phyloP scores from a whole-genome alignment of 441 rosid species.

The Capsella rubella region DNA sequence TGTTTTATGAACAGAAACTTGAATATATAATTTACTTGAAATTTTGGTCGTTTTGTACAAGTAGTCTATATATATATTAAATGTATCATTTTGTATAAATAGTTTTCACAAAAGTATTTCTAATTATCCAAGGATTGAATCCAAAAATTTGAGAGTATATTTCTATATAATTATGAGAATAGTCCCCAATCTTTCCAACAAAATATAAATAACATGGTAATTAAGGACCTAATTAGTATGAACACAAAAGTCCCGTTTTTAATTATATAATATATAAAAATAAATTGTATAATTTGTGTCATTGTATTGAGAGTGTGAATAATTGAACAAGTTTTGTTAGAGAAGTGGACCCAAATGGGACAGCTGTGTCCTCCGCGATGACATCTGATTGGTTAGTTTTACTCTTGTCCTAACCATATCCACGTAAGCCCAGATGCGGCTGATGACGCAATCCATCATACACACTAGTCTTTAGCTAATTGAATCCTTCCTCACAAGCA shows the following conservation, averaged over 20 bases:
- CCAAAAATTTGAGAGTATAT: background rate
- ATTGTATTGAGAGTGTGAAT: constrained; percentile 37
- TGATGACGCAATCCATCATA: constrained; percentile 41
- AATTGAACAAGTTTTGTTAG: constrained; percentile 45
- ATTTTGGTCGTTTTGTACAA: constrained; percentile 31
- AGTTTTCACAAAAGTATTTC: background rate
- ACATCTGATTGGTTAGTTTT: constrained; percentile 46
- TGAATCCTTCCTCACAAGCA: background rate
- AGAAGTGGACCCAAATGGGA: constrained; percentile 46
- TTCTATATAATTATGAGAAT: constrained; percentile 5
- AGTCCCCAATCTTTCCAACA: background rate
- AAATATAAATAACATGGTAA: background rate
- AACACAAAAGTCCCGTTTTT: constrained; percentile 39
- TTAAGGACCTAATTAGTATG: constrained; percentile 36
- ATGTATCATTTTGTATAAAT: background rate
- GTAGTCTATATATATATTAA: constrained; percentile 19
- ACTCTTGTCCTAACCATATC: constrained; percentile 49
- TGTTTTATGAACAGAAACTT: constrained; percentile 48
- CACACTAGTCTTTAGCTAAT: background rate
- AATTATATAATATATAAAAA: background rate
- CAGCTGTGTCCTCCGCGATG: constrained; percentile 46
- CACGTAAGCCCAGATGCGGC: constrained; percentile 47
- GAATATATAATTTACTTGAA: background rate
- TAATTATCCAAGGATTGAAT: background rate
- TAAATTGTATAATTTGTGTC: constrained; percentile 23